Base-by-base conservation (phyloP, 2,329 filamentous ascomycete genomes). In the Colletotrichum gloeosporioides region DNA sequence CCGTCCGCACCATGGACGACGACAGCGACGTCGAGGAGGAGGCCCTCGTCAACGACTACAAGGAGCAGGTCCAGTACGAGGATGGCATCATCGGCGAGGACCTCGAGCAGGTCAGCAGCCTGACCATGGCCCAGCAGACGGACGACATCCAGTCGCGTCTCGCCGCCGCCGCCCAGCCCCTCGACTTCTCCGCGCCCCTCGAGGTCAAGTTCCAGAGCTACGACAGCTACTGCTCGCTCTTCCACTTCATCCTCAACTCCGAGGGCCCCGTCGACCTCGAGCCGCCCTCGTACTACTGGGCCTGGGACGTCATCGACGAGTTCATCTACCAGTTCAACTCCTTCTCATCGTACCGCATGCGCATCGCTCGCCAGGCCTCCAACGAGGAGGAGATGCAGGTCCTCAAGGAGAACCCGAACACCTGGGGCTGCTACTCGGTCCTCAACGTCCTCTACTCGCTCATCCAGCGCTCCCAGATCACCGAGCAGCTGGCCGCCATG, bases 321-420 rank as follows among this genome's bases (percentile, higher is more conserved):
- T 99, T 99, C 90, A 99, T 99, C 88, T 99, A 99, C 90, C 97
- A 99, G 87, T 99, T 99, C 91, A 98, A 99, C 91, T 98, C 96
- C 76, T 99, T 99, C 91, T 99, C 96, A 86, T 95, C 96, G 78
- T 98, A 98, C 91, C 93, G 97, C 83, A 96, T 98, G 86, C 94
- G 96, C 80, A 93, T 98, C 80, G 97, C 97, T 79, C 92, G 96
- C 76, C 90, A 93, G 90, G 89, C 92, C 86, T 89, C 94, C 86
- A 98, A 96, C 86, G 95, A 96, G 85, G 97, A 99, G 87, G 97
- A 99, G 87, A 93, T 98, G 79, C 91, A 95, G 86, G 90, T 98
- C 69, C 93, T 99, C 81, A 94, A 95, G 82, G 97, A 99, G 85
- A 98, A 98, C 89, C 97, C 96, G 76, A 98, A 99, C 89, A 98